Base-by-base conservation (phyloP, 2,329 filamentous ascomycete species). In the Hypoxylon sp. region DNA sequence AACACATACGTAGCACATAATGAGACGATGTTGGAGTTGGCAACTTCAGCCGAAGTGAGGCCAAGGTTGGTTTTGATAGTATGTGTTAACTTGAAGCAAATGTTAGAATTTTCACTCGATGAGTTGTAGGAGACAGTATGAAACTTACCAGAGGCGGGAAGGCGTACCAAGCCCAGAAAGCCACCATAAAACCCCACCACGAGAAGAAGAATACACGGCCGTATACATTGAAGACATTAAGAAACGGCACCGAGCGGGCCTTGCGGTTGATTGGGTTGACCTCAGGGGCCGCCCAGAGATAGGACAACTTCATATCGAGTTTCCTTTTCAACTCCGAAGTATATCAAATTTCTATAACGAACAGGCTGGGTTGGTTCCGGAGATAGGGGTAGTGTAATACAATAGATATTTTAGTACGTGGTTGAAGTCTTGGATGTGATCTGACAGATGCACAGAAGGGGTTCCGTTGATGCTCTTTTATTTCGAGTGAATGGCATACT, bases 161-260 rank as follows among this genome's bases (percentile, higher is more conserved):
- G 1, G 93, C 91, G 81, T 96, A 97, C 91, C 91, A 97, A 10
- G 92, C 93, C 85, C 92, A 92, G 79, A 97, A 97, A 6, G 88
- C 89, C 60, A 91, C 85, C 81, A 92, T 75, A 41, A 76, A 76
- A 1, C 72, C 73, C 60, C 72, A 76, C 74, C 89, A 91, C 0
- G 73, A 73, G 80, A 97, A 97, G 82, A 94, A 93, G 78, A 96
- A 97, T 0, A 95, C 93, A 6, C 93, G 86, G 37, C 93, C 93
- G 81, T 97, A 93, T 70, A 88, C 81, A 76, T 96, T 85, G 71
- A 94, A 74, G 0, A 90, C 86, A 76, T 97, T 97, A 65, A 97
- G 80, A 20, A 92, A 76, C 0, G 93, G 93, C 48, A 97, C 87
- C 0, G 91, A 91, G 63, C 85, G 87, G 56, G 93, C 93, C 77